Evolutionary conservation across 208 protist species (phyloP).

Genomic region (Kentomonas sorsogonicus): DNA sequence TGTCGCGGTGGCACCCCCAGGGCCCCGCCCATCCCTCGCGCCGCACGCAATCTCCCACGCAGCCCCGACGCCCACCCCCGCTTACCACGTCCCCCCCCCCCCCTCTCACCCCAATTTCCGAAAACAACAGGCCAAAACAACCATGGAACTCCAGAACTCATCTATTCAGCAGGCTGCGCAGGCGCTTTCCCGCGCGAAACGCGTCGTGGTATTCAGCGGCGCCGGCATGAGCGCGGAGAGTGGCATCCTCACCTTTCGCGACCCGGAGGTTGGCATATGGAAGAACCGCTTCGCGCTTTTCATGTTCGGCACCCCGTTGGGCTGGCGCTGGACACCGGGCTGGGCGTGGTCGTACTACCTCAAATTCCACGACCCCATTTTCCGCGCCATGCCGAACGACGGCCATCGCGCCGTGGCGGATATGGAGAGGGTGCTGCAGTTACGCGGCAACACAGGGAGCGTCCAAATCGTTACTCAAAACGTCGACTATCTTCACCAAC

Average conservation of each 20-base stretch:
- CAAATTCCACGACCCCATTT: conserved; percentile 22
- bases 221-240: conserved; percentile 44
- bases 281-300: conserved; percentile 22
- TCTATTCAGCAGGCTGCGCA: conserved; percentile 4
- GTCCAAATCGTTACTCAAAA: conserved; percentile 49
- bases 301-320: conserved; percentile 21
- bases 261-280: conserved; percentile 28
- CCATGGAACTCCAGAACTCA: no score
- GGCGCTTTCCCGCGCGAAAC: conserved; percentile 14
- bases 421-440: conserved; percentile 7
- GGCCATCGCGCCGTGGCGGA: conserved; percentile 27
- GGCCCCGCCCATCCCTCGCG: no score
- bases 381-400: conserved; percentile 24
- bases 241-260: conserved; percentile 40
- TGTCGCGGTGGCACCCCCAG: no score
- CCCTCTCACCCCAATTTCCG: no score
- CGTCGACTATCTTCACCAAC: conserved; percentile 48
- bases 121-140: no score
- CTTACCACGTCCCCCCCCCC: no score
- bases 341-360: conserved; percentile 22
- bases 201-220: conserved; percentile 31
- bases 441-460: background rate
- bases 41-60: no score
- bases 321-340: conserved; percentile 23
- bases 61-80: no score